phyloP scores from a whole-genome alignment of 495 filamentous ascomycete genomes.

The Lophiostoma macrostomum region DNA sequence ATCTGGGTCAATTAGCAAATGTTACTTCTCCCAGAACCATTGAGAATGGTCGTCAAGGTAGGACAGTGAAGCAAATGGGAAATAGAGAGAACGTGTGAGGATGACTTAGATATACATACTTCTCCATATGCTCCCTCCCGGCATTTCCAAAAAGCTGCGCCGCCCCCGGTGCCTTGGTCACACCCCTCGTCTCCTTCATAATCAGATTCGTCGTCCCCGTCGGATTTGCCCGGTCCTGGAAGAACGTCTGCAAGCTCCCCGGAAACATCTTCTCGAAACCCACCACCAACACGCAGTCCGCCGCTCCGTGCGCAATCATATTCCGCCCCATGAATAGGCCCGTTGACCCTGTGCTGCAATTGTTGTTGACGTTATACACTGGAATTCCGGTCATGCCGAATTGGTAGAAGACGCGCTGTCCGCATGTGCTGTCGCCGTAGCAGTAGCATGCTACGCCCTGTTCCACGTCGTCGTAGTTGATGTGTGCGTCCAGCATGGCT shows the following conservation, averaged over 20 bases:
- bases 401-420: constrained; percentile 97
- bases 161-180: constrained; percentile 75
- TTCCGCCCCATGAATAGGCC: constrained; percentile 81
- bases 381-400: constrained; percentile 96
- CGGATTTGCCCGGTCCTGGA: constrained; percentile 75
- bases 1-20: too few relatives aligned
- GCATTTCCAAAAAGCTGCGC: constrained; percentile 97
- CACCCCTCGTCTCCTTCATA: constrained; percentile 77
- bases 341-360: constrained; percentile 90
- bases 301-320: constrained; percentile 73
- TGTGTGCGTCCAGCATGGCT: constrained; percentile 89
- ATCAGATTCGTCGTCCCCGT: constrained; percentile 66
- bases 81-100: not conserved
- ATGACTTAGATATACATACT: constrained; percentile 57
- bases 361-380: constrained; percentile 98
- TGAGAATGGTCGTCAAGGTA: constrained; percentile 9
- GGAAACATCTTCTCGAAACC: constrained; percentile 98
- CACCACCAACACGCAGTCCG: constrained; percentile 83
- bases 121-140: constrained; percentile 92
- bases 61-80: not conserved
- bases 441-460: constrained; percentile 96
- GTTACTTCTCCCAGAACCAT: too few relatives aligned
- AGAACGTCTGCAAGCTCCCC: constrained; percentile 76
- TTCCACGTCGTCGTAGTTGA: constrained; percentile 96
- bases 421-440: constrained; percentile 92